phyloP scores from a whole-genome alignment of 1,139 yeast species.

The Trichomonascaceae sp. region DNA sequence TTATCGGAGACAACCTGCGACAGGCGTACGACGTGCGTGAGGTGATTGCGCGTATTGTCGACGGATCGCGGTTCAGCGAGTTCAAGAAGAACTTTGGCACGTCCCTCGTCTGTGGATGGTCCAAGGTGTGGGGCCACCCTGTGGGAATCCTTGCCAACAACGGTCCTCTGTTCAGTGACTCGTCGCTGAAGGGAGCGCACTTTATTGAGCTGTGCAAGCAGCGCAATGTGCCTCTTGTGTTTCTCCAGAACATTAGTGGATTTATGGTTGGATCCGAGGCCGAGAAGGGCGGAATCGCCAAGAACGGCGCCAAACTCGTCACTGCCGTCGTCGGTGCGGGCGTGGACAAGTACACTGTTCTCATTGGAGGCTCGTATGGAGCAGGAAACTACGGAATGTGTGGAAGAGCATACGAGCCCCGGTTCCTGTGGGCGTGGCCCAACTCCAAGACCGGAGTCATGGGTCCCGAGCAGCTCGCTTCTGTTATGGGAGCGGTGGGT shows the following conservation, averaged over 20 bases:
- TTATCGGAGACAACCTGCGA: constrained; percentile 23
- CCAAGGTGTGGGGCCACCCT: constrained; percentile 22
- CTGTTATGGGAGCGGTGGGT: constrained; percentile 24
- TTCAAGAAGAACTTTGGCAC: constrained; percentile 25
- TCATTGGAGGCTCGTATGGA: constrained; percentile 26
- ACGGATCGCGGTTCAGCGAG: constrained; percentile 23
- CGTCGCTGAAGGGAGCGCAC: constrained; percentile 25
- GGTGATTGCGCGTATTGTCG: constrained; percentile 25
- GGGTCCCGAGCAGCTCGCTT: constrained; percentile 27
- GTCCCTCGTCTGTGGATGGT: constrained; percentile 23
- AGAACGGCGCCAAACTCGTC: constrained; percentile 26
- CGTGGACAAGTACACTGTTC: constrained; percentile 24
- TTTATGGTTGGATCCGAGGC: constrained; percentile 28
- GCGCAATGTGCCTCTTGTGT: constrained; percentile 23
- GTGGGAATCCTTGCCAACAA: constrained; percentile 26
- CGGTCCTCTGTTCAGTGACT: constrained; percentile 25
- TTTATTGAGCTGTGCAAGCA: constrained; percentile 25
- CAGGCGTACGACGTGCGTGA: constrained; percentile 24
- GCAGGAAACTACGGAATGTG: constrained; percentile 29
- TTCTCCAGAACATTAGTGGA: constrained; percentile 25
- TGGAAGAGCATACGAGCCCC: constrained; percentile 26
- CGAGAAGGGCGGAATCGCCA: constrained; percentile 26
- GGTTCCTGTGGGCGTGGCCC: constrained; percentile 27
- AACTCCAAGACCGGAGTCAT: constrained; percentile 26
- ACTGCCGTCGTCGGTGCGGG: constrained; percentile 26